Base-by-base conservation (phyloP, 2,329 filamentous ascomycete genomes). In the Talaromyces sp. region DNA sequence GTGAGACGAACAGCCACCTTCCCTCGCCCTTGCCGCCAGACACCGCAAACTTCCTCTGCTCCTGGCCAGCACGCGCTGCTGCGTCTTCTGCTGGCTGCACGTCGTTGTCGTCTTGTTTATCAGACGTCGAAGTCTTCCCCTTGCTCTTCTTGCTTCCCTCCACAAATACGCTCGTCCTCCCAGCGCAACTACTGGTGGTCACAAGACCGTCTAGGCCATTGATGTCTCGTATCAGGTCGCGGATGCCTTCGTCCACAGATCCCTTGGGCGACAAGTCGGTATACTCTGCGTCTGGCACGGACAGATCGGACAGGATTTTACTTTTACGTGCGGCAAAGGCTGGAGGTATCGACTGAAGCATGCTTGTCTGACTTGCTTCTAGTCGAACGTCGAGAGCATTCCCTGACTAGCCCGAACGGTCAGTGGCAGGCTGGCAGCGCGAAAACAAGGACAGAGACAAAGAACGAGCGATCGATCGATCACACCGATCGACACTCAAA, bases 181-280 rank as follows among this genome's bases (percentile, higher is more conserved):
- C 93, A 2, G 91, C 90, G 72, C 93, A 97, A 74, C 92, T 96
- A 75, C 92, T 96, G 2, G 92, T 97, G 1, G 93, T 97, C 35
- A 95, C 91, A 46, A 92, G 83, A 1, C 90, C 91, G 1, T 87
- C 83, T 6, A 88, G 70, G 1, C 68, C 72, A 74, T 97, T 97
- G 72, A 97, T 88, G 65, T 89, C 85, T 56, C 83, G 81, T 62
- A 97, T 92, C 58, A 97, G 79, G 24, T 87, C 81, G 53, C 88
- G 83, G 65, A 97, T 92, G 0, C 86, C 88, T 54, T 79, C 84
- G 72, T 97, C 93, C 21, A 97, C 84, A 0, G 87, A 89, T 17
- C 92, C 93, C 77, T 97, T 97, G 2, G 93, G 92, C 1, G 91
- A 96, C 8, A 88, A 82, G 74, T 97, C 93, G 46, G 85, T 84